Percentiles rank a stretch among this genome's conserved stretches.
Conservation (phyloP, 164 flowering plant species). For the Warburgia ugandensis region DNA sequence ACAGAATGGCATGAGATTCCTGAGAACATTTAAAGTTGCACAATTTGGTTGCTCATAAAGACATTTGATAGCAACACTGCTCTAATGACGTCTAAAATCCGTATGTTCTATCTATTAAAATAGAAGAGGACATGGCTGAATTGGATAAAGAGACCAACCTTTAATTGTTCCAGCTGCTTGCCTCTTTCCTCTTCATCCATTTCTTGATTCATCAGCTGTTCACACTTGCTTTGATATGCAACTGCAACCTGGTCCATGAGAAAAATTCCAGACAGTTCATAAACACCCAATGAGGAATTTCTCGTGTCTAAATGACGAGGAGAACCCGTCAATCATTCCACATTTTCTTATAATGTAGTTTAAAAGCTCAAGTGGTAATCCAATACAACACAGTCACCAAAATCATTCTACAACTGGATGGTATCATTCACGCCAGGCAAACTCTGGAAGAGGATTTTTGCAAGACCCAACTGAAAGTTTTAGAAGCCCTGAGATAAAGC, state of each 20-base stretch:
- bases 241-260: constrained; percentile 34
- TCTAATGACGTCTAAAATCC: background rate
- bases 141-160: constrained; percentile 33
- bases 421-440: too few relatives aligned
- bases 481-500: too few relatives aligned
- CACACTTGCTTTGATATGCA: constrained; percentile 51
- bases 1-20: constrained; percentile 68
- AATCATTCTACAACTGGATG: too few relatives aligned
- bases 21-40: constrained; percentile 3
- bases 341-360: too few relatives aligned
- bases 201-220: constrained; percentile 42
- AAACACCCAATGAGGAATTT: background rate
- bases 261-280: background rate
- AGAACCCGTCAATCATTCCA: background rate
- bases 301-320: background rate
- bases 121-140: background rate
- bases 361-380: too few relatives aligned
- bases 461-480: too few relatives aligned
- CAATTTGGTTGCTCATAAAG: background rate
- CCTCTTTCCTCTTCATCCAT: constrained; percentile 48
- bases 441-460: too few relatives aligned
- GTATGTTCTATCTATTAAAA: background rate
- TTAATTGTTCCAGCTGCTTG: constrained; percentile 46
- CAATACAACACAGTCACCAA: too few relatives aligned
- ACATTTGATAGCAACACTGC: background rate